Evolutionary conservation across 352 stramenopile species (phyloP).

Genomic region (Pythium periplocum): DNA sequence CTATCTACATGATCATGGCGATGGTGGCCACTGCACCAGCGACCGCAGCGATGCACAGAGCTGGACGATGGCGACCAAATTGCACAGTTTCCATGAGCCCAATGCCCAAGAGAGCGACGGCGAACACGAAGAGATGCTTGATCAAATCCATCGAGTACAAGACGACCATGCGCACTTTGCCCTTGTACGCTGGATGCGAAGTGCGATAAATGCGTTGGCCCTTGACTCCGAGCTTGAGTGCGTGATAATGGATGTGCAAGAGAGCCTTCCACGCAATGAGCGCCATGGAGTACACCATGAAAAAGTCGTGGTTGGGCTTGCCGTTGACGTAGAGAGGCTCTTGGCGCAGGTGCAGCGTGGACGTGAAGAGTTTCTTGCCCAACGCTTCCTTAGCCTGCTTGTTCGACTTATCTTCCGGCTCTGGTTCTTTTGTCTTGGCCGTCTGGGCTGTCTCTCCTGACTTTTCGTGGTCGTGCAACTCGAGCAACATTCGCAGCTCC

Average conservation of each 20-base stretch:
- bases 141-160: conserved; percentile 12
- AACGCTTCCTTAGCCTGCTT: neutral
- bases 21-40: neutral
- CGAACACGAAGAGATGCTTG: conserved; percentile 19
- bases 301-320: conserved; percentile 9
- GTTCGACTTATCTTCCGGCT: conserved; percentile 5
- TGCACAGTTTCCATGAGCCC: conserved; percentile 10
- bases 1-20: neutral
- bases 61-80: conserved; percentile 3
- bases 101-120: conserved; percentile 10
- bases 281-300: conserved; percentile 12
- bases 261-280: conserved; percentile 22
- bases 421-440: neutral
- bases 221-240: conserved; percentile 12
- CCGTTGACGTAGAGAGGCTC: conserved; percentile 2
- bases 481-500: conserved; percentile 12
- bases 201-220: conserved; percentile 10
- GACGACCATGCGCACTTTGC: conserved; percentile 8
- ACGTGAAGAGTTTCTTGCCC: conserved; percentile 20
- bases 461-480: conserved; percentile 8
- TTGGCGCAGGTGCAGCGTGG: conserved; percentile 8
- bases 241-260: conserved; percentile 20
- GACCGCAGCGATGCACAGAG: neutral
- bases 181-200: conserved; percentile 16
- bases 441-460: neutral